Conservation (phyloP, 2,329 filamentous ascomycete species). For the Teratosphaeria viscida region DNA sequence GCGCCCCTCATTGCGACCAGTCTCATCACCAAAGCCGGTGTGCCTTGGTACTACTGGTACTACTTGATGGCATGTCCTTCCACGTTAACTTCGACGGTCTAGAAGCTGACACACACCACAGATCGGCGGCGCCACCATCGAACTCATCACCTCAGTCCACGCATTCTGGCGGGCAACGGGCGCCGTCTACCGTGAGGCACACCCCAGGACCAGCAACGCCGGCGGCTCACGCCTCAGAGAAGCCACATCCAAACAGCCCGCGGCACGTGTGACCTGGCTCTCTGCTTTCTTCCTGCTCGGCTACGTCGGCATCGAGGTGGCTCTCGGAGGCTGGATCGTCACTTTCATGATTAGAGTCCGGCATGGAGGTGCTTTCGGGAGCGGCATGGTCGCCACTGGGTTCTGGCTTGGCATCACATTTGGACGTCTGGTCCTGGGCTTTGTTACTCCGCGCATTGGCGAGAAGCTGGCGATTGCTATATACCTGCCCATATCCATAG, state of each 20-base stretch:
- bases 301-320: conserved; percentile 71
- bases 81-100: not conserved
- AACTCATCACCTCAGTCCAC: conserved; percentile 41
- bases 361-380: conserved; percentile 56
- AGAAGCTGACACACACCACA: conserved; percentile 7
- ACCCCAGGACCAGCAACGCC: conserved; percentile 33
- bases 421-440: conserved; percentile 62
- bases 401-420: conserved; percentile 79
- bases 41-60: conserved; percentile 65
- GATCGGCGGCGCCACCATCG: conserved; percentile 47
- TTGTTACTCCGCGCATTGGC: conserved; percentile 62
- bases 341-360: conserved; percentile 78
- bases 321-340: conserved; percentile 70
- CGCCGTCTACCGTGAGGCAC: conserved; percentile 43
- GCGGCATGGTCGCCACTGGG: conserved; percentile 65
- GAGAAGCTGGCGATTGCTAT: conserved; percentile 51
- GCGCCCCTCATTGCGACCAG: conserved; percentile 60
- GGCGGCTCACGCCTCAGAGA: conserved; percentile 42
- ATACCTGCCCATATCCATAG: conserved; percentile 56
- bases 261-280: conserved; percentile 58
- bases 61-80: conserved; percentile 53
- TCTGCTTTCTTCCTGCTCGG: conserved; percentile 62
- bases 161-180: conserved; percentile 58
- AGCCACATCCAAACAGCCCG: conserved; percentile 36
- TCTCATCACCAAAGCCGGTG: conserved; percentile 53